phyloP scores from a whole-genome alignment of 2,329 filamentous ascomycete species.

The Neofusicoccum ribis region DNA sequence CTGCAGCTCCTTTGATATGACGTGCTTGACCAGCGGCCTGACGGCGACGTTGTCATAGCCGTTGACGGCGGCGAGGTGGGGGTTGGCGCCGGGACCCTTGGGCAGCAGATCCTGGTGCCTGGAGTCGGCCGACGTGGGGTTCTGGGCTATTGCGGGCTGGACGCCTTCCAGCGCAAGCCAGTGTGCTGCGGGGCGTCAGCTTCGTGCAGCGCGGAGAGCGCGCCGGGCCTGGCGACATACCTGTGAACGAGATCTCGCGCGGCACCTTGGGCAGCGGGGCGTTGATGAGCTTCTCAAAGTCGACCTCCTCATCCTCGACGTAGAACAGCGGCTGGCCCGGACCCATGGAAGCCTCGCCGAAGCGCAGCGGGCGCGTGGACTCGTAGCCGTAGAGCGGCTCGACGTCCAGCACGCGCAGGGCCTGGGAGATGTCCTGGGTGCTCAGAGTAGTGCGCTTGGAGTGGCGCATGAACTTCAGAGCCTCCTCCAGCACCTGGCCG shows the following conservation, averaged over 20 bases:
- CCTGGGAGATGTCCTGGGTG: conserved; percentile 86
- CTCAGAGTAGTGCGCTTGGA: conserved; percentile 81
- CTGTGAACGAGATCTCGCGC: conserved; percentile 86
- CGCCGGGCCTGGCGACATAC: conserved; percentile 48
- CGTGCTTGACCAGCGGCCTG: conserved; percentile 91
- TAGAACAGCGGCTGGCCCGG: conserved; percentile 95
- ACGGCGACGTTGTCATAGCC: conserved; percentile 81
- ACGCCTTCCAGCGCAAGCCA: conserved; percentile 98
- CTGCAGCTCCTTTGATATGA: conserved; percentile 92
- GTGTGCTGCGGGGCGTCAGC: conserved; percentile 62
- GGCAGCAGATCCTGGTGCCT: conserved; percentile 81
- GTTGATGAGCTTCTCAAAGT: conserved; percentile 99
- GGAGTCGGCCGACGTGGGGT: conserved; percentile 83
- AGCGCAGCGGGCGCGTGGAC: conserved; percentile 81
- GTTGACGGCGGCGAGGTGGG: conserved; percentile 76
- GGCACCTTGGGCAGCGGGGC: conserved; percentile 93
- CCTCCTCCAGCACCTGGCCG: conserved; percentile 89
- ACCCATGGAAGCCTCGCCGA: conserved; percentile 90
- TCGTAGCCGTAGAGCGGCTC: conserved; percentile 97
- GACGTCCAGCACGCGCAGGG: conserved; percentile 81
- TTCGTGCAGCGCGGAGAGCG: neutral
- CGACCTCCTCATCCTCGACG: conserved; percentile 96
- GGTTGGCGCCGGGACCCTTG: conserved; percentile 86
- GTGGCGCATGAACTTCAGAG: conserved; percentile 94
- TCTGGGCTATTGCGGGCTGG: conserved; percentile 93